Conservation (phyloP, 345 rosid species). For the Brassica nigra region DNA sequence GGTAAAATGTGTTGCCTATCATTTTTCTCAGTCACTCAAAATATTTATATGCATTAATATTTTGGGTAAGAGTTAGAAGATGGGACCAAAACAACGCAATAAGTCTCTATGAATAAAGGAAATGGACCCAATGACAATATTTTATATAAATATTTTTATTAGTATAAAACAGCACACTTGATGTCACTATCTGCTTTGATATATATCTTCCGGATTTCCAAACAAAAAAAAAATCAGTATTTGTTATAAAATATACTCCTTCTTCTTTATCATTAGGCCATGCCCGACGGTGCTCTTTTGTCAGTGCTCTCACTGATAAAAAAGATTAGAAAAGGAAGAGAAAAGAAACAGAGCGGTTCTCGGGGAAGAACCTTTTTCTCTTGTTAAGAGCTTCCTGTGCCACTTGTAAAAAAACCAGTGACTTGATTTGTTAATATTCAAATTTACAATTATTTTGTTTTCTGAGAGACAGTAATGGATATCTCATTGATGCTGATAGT, state of each 20-base stretch:
- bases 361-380: no score
- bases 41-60: constrained; percentile 43
- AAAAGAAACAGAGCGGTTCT: no score
- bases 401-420: no score
- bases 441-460: no score
- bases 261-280: no score
- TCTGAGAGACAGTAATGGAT: no score
- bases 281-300: no score
- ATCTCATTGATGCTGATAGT: no score
- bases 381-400: no score
- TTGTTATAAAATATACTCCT: not conserved
- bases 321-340: no score
- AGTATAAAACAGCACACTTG: constrained; percentile 26
- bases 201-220: not conserved
- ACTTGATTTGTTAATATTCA: no score
- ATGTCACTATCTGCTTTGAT: constrained; percentile 26
- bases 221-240: not conserved
- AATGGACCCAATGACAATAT: constrained; percentile 38
- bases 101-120: constrained; percentile 38
- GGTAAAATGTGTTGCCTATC: constrained; percentile 17
- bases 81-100: constrained; percentile 39
- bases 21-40: constrained; percentile 32
- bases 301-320: no score
- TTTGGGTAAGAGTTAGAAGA: constrained; percentile 21
- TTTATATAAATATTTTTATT: not conserved